A percentile compares a stretch with the other conserved stretches of the same genome.
Conservation (phyloP, 2,329 filamentous ascomycete genomes). For the Colletotrichum destructivum region DNA sequence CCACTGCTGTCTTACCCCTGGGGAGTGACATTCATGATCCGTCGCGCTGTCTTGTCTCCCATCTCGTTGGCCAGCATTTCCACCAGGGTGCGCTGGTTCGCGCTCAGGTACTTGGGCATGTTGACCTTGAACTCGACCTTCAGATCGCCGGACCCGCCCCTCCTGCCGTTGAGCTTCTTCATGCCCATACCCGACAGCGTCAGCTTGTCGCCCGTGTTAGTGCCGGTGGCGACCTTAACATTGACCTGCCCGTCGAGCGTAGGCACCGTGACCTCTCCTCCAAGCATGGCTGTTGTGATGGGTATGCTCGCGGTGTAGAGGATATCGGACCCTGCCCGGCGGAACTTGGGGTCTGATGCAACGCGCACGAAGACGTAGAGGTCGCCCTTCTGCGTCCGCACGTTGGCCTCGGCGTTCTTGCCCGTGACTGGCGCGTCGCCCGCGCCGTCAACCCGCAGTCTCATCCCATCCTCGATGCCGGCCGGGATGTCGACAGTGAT, state of each 20-base stretch:
- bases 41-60: constrained; percentile 90
- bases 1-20: constrained; percentile 60
- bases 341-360: constrained; percentile 91
- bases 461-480: constrained; percentile 97
- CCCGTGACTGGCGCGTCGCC: constrained; percentile 90
- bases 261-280: constrained; percentile 90
- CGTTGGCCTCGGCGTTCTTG: constrained; percentile 73
- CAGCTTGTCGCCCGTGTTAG: constrained; percentile 91
- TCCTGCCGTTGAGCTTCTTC: constrained; percentile 82
- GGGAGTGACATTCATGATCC: constrained; percentile 87
- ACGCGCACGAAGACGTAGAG: constrained; percentile 93
- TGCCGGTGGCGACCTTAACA: constrained; percentile 92
- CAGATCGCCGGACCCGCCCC: constrained; percentile 82
- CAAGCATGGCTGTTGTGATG: constrained; percentile 91
- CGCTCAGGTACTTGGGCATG: constrained; percentile 94
- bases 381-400: constrained; percentile 82
- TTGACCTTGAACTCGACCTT: constrained; percentile 94
- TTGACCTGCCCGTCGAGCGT: constrained; percentile 93
- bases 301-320: constrained; percentile 93
- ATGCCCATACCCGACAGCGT: constrained; percentile 94
- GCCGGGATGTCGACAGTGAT: constrained; percentile 93
- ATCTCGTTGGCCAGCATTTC: constrained; percentile 98
- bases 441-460: constrained; percentile 85
- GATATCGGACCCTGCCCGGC: constrained; percentile 88
- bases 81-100: constrained; percentile 91